These are phyloP conservation scores for Crotalaria pallida DNA, from an alignment of 306 rosid species.

Conservation along the genomic window DNA sequence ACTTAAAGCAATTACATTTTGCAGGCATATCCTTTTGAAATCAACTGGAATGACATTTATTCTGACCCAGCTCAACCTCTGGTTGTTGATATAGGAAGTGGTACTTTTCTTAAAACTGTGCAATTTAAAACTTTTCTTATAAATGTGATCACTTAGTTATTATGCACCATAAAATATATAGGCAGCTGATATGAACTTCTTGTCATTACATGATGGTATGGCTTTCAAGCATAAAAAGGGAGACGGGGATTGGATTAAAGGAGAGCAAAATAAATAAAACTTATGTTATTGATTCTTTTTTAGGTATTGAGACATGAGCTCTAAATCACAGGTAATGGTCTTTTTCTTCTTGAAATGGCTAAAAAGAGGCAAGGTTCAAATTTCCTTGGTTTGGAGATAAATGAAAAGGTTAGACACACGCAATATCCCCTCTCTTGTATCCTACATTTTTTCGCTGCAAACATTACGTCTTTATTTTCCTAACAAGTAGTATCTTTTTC, in stretches of 20 bases:
- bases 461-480: neutral
- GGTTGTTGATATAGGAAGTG: conserved; percentile 93
- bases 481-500: conserved; percentile 28
- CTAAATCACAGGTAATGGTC: conserved; percentile 70
- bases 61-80: conserved; percentile 59
- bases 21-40: conserved; percentile 85
- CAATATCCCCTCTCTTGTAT: neutral
- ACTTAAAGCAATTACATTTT: conserved; percentile 31
- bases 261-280: neutral
- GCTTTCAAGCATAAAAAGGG: neutral
- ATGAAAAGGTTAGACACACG: conserved; percentile 59
- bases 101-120: conserved; percentile 35
- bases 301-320: conserved; percentile 19
- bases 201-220: neutral
- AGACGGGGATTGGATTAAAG: neutral
- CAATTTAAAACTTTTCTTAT: neutral
- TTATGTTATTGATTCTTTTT: conserved; percentile 8
- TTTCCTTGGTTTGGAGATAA: conserved; percentile 89
- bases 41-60: conserved; percentile 58
- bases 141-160: neutral
- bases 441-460: neutral
- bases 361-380: conserved; percentile 62
- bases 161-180: neutral
- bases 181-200: conserved; percentile 1
- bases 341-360: conserved; percentile 83